Evolutionary conservation across 2,329 filamentous ascomycete genomes (phyloP).

Genomic region (Arthroderma sp.): DNA sequence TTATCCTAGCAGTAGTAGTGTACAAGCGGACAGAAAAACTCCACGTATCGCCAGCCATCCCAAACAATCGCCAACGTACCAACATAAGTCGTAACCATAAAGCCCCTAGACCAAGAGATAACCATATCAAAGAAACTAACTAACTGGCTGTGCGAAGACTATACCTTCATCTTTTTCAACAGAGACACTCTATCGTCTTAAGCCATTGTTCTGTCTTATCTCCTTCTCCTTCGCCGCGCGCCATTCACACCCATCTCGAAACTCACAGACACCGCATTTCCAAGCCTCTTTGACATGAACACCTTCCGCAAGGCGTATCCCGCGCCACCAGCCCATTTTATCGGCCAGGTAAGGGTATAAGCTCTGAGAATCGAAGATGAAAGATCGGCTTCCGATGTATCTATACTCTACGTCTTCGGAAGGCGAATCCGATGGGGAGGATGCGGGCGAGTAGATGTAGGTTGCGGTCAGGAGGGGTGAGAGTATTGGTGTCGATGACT

Average conservation of each 20-base stretch:
- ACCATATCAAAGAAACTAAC: too few species aligned
- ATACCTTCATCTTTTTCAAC: too few species aligned
- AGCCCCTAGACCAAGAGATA: too few species aligned
- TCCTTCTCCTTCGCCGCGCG: slow-evolving; percentile 41
- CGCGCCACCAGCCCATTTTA: slow-evolving; percentile 80
- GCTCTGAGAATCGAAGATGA: slow-evolving; percentile 51
- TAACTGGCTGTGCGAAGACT: too few species aligned
- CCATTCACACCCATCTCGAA: slow-evolving; percentile 68
- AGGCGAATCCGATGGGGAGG: slow-evolving; percentile 10
- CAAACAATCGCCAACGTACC: too few species aligned
- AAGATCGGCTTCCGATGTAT: slow-evolving; percentile 43
- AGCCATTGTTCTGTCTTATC: too few species aligned
- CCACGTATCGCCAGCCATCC: too few species aligned
- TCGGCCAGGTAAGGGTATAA: slow-evolving; percentile 54
- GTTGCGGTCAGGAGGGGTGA: slow-evolving; percentile 33
- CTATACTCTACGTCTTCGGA: neutral
- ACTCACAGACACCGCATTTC: slow-evolving; percentile 79
- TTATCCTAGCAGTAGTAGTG: too few species aligned
- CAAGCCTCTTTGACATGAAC: slow-evolving; percentile 75
- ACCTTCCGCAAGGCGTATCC: slow-evolving; percentile 56
- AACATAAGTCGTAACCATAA: too few species aligned
- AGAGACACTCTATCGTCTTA: too few species aligned
- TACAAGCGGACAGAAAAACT: too few species aligned
- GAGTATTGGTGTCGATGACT: slow-evolving; percentile 19
- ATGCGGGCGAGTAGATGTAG: slow-evolving; percentile 27